These are phyloP conservation scores for Artomyces pyxidatus DNA, from an alignment of 768 basidiomycete species.

Conservation along the genomic window DNA sequence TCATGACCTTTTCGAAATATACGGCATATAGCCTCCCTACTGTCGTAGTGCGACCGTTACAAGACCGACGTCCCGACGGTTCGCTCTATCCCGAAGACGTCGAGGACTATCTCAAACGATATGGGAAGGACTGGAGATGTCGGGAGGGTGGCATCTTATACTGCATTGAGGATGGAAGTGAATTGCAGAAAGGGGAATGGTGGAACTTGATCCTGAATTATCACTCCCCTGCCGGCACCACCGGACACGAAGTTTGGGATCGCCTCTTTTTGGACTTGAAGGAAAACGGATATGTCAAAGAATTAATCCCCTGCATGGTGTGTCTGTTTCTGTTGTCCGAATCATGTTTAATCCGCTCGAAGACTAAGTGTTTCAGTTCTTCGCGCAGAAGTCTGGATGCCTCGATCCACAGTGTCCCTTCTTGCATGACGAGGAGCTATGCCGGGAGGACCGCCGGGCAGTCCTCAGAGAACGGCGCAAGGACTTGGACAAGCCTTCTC, in stretches of 20 bases:
- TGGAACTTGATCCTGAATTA: slow-evolving; percentile 17
- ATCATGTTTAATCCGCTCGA: neutral
- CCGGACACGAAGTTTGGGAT: slow-evolving; percentile 11
- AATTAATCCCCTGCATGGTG: slow-evolving; percentile 13
- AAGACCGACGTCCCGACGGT: slow-evolving; percentile 10
- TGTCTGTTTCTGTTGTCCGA: neutral
- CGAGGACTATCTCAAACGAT: neutral
- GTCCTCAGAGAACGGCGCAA: slow-evolving; percentile 9
- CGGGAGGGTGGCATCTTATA: slow-evolving; percentile 11
- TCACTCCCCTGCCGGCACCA: slow-evolving; percentile 8
- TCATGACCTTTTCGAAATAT: neutral
- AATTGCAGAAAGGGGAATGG: too few relatives aligned
- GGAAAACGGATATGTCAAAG: neutral
- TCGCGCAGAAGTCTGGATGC: slow-evolving; percentile 10
- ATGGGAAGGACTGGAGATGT: slow-evolving; percentile 7
- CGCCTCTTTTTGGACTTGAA: slow-evolving; percentile 6
- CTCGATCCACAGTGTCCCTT: slow-evolving; percentile 11
- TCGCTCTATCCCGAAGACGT: slow-evolving; percentile 6
- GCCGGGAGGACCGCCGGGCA: slow-evolving; percentile 4
- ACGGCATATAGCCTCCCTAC: slow-evolving; percentile 5
- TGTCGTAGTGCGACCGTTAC: slow-evolving; percentile 8
- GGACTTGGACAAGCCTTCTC: neutral
- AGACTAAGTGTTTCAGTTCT: slow-evolving; percentile 5
- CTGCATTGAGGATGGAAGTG: neutral
- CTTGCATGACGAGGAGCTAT: slow-evolving; percentile 9